Percentiles rank a stretch among this genome's conserved stretches.
These are phyloP conservation scores for Fusarium sp. DNA, from an alignment of 2,329 filamentous ascomycete genomes.

Conservation along the genomic window DNA sequence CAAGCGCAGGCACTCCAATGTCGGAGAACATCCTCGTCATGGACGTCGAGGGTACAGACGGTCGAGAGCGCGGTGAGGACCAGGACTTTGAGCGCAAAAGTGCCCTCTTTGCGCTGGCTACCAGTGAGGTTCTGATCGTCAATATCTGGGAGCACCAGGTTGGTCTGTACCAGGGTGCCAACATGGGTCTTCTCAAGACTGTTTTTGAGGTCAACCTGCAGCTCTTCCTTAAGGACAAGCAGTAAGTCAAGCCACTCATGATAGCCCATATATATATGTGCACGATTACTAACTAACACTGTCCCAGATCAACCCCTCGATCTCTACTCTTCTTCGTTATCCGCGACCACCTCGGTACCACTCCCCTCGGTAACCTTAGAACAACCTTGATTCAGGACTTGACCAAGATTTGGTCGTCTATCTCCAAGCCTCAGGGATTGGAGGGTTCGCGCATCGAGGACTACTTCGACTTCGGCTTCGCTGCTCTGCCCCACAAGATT, in stretches of 20 bases:
- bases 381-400: constrained; percentile 92
- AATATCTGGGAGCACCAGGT: constrained; percentile 99
- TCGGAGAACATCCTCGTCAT: constrained; percentile 98
- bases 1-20: constrained; percentile 71
- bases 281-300: constrained; percentile 41
- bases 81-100: constrained; percentile 99
- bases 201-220: constrained; percentile 99
- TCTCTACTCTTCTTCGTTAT: constrained; percentile 99
- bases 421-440: constrained; percentile 90
- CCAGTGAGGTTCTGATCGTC: constrained; percentile 96
- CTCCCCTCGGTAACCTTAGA: constrained; percentile 88
- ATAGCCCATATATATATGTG: neutral
- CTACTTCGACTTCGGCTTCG: constrained; percentile 97
- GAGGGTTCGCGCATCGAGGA: constrained; percentile 92
- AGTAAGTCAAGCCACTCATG: constrained; percentile 64
- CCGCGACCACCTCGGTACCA: constrained; percentile 93
- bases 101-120: constrained; percentile 94
- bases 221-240: constrained; percentile 94
- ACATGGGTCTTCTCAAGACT: constrained; percentile 98
- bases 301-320: constrained; percentile 79
- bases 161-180: constrained; percentile 95
- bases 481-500: constrained; percentile 95
- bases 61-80: constrained; percentile 94
- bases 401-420: constrained; percentile 88
- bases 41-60: constrained; percentile 98